Base-by-base conservation (phyloP, 768 basidiomycete species). In the Mycena metata region DNA sequence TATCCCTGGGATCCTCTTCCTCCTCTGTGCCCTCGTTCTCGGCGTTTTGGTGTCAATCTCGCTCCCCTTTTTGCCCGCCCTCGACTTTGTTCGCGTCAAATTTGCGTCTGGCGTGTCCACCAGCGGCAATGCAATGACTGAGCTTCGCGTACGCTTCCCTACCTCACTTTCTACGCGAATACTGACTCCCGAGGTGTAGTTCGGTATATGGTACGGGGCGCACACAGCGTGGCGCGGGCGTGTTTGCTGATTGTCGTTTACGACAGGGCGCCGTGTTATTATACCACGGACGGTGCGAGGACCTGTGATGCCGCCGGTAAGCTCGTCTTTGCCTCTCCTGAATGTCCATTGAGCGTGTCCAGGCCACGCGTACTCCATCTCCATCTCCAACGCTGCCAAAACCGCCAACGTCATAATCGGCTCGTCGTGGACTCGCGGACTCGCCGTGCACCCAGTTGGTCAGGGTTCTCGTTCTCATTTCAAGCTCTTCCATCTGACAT, bases 371-470 rank as follows among this genome's bases (percentile, higher is more conserved):
- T 94, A 94, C 75, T 77, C 79, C 49, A 72, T 90, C 36, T 72
- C 76, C 16, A 73, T 90, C 69, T 69, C 75, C 23, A 82, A 83
- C 71, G 39, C 80, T 23, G 76, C 74, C n/a, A 79, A 81, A 46
- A 70, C 80, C 5, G 78, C 77, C 50, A 82, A 70, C 45, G 79
- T 84, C 21, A 79, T 77, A 55, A 83, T 92, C 64, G 83, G 78
- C 4, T 72, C 87, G 0, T 84, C 88, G 1, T 92, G 91, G 89
- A 95, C 93, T 9, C 86, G 87, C 43, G 93, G 91, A 5, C 85
- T 94, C 9, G 91, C 88, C 3, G 82, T 93, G 30, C 91, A 93
- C 70, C 92, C 93, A 17, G 87, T 93, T 59, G 92, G 93, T 92
- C 70, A 56, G 89, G 81, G 41, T 45, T 36, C n/a, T n/a, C 17